Conservation (phyloP, 768 basidiomycete species). For the Tephrocybe sp. region DNA sequence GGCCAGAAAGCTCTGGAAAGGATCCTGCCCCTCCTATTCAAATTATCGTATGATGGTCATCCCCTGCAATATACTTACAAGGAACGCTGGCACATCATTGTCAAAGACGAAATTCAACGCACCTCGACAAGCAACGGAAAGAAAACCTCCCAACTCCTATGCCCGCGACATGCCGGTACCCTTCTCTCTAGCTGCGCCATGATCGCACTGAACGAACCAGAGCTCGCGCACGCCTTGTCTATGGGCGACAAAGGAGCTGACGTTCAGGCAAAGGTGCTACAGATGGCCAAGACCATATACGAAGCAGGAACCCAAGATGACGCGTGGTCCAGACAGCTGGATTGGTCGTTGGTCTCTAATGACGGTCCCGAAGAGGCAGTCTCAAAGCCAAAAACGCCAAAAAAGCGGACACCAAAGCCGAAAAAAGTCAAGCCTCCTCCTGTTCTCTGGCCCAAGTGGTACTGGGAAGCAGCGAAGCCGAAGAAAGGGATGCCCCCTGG, state of each 20-base stretch:
- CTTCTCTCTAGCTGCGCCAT: conserved; percentile 43
- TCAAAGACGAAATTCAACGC: conserved; percentile 30
- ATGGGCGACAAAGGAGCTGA: conserved; percentile 36
- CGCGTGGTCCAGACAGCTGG: conserved; percentile 62
- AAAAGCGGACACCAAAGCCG: conserved; percentile 27
- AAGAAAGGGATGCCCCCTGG: conserved; percentile 66
- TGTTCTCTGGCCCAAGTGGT: conserved; percentile 94
- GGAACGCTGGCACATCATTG: conserved; percentile 68
- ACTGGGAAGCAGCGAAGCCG: conserved; percentile 82
- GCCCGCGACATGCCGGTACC: conserved; percentile 43
- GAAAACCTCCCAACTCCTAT: conserved; percentile 41
- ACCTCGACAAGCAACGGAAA: conserved; percentile 46
- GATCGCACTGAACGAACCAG: conserved; percentile 31
- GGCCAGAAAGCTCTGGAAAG: conserved; percentile 41
- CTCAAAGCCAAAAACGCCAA: conserved; percentile 15
- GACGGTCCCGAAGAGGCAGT: conserved; percentile 5
- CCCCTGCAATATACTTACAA: conserved; percentile 53
- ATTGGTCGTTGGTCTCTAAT: conserved; percentile 51
- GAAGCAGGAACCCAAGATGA: conserved; percentile 32
- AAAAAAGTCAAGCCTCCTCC: conserved; percentile 42
- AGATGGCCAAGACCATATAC: conserved; percentile 38
- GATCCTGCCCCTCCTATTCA: conserved; percentile 67
- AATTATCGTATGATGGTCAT: conserved; percentile 54
- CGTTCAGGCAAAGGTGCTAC: conserved; percentile 33
- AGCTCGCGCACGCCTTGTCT: conserved; percentile 48